Conservation (phyloP, 768 basidiomycete species). For the Gautieria morchelliformis region DNA sequence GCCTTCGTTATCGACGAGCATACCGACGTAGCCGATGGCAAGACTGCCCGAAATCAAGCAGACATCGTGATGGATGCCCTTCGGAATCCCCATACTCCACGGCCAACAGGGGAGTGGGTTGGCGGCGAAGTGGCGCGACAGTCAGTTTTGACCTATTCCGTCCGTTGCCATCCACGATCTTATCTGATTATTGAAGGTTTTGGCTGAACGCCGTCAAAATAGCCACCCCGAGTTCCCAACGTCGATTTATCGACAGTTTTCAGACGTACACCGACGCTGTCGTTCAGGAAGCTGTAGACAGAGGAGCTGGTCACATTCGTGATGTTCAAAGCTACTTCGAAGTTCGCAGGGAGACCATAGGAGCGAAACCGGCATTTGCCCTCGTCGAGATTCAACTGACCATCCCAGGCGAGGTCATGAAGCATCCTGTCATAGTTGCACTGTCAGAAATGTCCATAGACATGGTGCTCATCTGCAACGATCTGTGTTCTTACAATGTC, state of each 20-base stretch:
- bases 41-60: not conserved
- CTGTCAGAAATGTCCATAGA: too few species aligned
- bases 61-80: not conserved
- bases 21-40: not conserved
- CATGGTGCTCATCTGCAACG: too few species aligned
- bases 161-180: not conserved
- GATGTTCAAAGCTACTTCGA: not conserved
- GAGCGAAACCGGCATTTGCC: not conserved
- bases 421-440: too few species aligned
- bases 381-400: too few species aligned
- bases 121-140: not conserved
- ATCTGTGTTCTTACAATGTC: too few species aligned
- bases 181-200: not conserved
- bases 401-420: too few species aligned
- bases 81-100: not conserved
- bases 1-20: not conserved
- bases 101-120: not conserved
- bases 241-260: not conserved
- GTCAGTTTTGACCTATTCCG: not conserved
- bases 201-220: not conserved
- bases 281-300: not conserved
- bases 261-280: not conserved
- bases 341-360: not conserved
- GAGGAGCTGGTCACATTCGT: not conserved
- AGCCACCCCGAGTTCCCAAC: not conserved